Base-by-base conservation (phyloP, 2,329 filamentous ascomycete species). In the Fusarium sp. region DNA sequence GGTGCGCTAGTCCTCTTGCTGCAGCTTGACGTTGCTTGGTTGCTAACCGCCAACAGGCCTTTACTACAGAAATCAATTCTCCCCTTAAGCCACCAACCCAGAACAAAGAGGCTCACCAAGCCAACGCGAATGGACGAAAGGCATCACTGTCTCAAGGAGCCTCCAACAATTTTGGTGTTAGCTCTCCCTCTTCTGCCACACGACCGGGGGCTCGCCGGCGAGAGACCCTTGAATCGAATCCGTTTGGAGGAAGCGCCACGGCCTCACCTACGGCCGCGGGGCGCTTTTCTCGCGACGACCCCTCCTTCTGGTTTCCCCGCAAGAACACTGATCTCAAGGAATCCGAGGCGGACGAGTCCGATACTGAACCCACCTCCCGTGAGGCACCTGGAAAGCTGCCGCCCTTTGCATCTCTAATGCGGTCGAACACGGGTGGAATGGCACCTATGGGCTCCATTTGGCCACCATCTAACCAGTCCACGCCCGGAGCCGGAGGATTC, bases 41-140 rank as follows among this genome's bases (percentile, higher is more conserved):
- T 59, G 70, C 78, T 81, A 66, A 81, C 74, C 38, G 35, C 24
- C 64, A 46, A 49, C 81, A 98, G 93, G 86, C 93, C 72, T 98
- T 98, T 83, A 84, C 91, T 59, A 90, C 89, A 59, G 96, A 97
- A 73, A 95, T 99, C 80, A 99, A 98, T 82, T 98, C 96, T 38
- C 93, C 95, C 36, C 86, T 98, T 75, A 98, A 98, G 83, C 93
- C 94, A 10, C 93, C 94, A 22, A 90, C 91, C 35, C 92, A 94
- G 79, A 96, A 94, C 69, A 91, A 92, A 77, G 88, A 90, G 46
- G 85, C 91, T 84, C 82, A 87, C 81, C 81, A 88, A 81, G 81
- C 88, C 83, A 81, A 88, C 80, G 87, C 87, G 12, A 92, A 93
- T 64, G 89, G 92, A 57, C 93, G 96, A 66, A 98, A 98, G 84